phyloP scores from a whole-genome alignment of 768 basidiomycete genomes.

The Pulveroboletus sp. region DNA sequence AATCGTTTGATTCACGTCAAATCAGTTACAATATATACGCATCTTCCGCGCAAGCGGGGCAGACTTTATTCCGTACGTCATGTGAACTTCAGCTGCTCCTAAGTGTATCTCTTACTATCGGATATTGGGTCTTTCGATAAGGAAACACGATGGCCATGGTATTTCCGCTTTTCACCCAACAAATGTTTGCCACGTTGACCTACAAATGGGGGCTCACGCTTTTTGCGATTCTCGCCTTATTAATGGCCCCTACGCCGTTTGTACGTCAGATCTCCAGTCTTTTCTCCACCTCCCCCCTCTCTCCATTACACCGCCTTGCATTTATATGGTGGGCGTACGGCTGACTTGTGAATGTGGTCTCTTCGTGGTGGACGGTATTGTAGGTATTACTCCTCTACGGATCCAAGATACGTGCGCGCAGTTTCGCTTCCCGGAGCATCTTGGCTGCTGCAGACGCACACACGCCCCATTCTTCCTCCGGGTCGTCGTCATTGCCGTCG shows the following conservation, averaged over 20 bases:
- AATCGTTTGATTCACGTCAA: not conserved
- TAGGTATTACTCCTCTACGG: slow-evolving; percentile 30
- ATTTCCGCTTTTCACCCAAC: slow-evolving; percentile 49
- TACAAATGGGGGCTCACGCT: slow-evolving; percentile 26
- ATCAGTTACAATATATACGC: slow-evolving; percentile 43
- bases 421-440: slow-evolving; percentile 20
- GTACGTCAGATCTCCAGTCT: slow-evolving; percentile 22
- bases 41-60: slow-evolving; percentile 51
- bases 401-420: slow-evolving; percentile 30
- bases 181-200: slow-evolving; percentile 39
- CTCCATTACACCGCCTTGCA: no score
- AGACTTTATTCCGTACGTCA: slow-evolving; percentile 41
- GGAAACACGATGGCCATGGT: slow-evolving; percentile 37
- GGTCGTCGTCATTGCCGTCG: not conserved
- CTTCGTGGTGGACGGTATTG: not conserved
- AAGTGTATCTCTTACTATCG: no score
- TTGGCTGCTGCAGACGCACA: slow-evolving; percentile 14
- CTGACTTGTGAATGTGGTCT: slow-evolving; percentile 1
- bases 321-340: not conserved
- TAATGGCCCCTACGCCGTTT: slow-evolving; percentile 43
- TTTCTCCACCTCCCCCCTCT: no score
- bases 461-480: not conserved
- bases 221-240: slow-evolving; percentile 36
- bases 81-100: not conserved
- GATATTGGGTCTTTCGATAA: slow-evolving; percentile 8